Base-by-base conservation (phyloP, 2,329 filamentous ascomycete species). In the Zymoseptoria tritici region DNA sequence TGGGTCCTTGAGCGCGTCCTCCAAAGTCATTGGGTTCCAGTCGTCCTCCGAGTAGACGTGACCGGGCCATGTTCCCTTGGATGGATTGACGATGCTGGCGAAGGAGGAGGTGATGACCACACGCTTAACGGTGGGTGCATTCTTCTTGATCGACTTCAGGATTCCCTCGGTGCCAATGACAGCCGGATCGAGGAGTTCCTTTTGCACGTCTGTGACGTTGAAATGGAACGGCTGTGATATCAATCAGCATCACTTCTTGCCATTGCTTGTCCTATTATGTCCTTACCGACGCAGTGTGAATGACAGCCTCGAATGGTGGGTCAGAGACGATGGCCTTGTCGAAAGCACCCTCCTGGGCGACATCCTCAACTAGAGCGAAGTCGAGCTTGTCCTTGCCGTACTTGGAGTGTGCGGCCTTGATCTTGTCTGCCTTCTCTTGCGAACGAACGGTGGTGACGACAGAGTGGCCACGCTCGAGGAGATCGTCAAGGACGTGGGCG, bases 101-200 rank as follows among this genome's bases (percentile, higher is more conserved):
- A 88, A 88, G 1, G 85, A 88, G 3, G 84, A 87, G 0, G 85
- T 88, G 63, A 88, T 81, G 56, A 88, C 85, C 11, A 95, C 87
- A 61, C 86, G 83, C 76, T 86, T 90, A 57, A 95, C 88, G 7
- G 55, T 82, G 64, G 84, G 83, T 2, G 84, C 83, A 59, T 75
- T 76, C 66, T 81, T 80, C 72, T 85, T 85, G 71, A 86, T 81
- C 1, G 82, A 81, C 64, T 82, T 84, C 62, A 87, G 71, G 56
- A 87, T 83, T 11, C 83, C 83, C 0, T 81, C 84, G 0, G 84
- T 87, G 57, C 84, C 84, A 65, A 85, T 85, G 62, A 86, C 76
- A 9, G 84, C 84, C 13, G 83, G 83, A 64, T 85, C 83, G 42
- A 85, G 73, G 29, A 85, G 76, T 61, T 81, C 74, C 73, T 87